phyloP scores from a whole-genome alignment of 1,139 yeast species.

The Kurtzmaniella quercitrusa region DNA sequence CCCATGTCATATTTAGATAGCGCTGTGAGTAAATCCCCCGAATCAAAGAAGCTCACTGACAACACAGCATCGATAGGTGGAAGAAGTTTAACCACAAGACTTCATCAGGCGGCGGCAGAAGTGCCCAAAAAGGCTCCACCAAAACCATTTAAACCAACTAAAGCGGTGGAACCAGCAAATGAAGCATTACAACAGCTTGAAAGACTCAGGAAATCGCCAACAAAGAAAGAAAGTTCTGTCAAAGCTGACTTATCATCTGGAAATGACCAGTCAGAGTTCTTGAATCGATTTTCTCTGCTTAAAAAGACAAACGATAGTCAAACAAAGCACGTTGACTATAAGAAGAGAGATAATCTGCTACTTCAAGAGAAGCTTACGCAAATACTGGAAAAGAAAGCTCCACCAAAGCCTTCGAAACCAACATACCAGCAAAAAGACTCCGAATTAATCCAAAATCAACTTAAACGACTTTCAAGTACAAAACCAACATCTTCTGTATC shows the following conservation, averaged over 20 bases:
- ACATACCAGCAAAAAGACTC: conserved; percentile 21
- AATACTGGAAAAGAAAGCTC: conserved; percentile 7
- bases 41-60: conserved; percentile 8
- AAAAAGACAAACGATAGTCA: neutral
- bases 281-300: conserved; percentile 2
- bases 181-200: conserved; percentile 4
- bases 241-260: neutral
- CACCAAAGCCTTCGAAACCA: conserved; percentile 5
- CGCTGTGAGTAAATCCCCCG: conserved; percentile 7
- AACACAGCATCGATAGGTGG: neutral
- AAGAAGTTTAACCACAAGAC: neutral
- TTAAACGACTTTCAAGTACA: conserved; percentile 10
- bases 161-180: conserved; percentile 2
- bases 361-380: conserved; percentile 20
- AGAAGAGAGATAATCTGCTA: conserved; percentile 19
- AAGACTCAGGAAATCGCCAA: conserved; percentile 5
- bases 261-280: conserved; percentile 4
- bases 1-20: conserved; percentile 9
- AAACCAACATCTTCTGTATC: conserved; percentile 13
- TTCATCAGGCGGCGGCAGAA: neutral
- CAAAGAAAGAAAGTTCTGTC: neutral
- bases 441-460: conserved; percentile 20
- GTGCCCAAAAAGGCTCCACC: conserved; percentile 5
- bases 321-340: conserved; percentile 11
- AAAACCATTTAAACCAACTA: conserved; percentile 3